phyloP scores from a whole-genome alignment of 495 filamentous ascomycete genomes.

The Gamarada debralockiae region DNA sequence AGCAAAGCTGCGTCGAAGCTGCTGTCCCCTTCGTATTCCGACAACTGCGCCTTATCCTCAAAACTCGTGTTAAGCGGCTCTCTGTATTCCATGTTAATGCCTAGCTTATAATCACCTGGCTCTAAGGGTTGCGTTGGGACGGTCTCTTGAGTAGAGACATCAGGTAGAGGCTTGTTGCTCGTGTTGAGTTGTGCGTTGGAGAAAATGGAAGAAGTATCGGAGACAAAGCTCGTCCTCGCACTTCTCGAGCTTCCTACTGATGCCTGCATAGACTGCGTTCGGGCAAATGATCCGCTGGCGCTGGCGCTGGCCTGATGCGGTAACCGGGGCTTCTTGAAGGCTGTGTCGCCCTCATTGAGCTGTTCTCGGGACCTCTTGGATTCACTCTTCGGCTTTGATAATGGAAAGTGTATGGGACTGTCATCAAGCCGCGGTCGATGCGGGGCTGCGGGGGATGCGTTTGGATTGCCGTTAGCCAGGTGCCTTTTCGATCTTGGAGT shows the following conservation, averaged over 20 bases:
- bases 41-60: neutral
- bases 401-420: neutral
- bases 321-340: neutral
- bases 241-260: neutral
- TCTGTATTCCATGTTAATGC: no score
- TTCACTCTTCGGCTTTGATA: no score
- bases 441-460: no score
- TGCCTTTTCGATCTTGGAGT: neutral
- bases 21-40: neutral
- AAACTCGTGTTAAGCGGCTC: no score
- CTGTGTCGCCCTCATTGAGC: neutral
- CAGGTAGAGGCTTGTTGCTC: neutral
- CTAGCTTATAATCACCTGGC: no score
- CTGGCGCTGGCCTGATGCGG: neutral
- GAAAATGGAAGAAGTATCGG: neutral
- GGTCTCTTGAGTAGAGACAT: no score
- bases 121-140: no score
- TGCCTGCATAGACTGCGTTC: no score
- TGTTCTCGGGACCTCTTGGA: neutral
- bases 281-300: neutral
- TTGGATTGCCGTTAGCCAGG: no score
- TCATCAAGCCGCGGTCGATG: neutral
- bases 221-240: conserved; percentile 17
- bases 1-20: neutral
- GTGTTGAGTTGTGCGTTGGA: neutral